Percentiles rank a stretch among this genome's conserved stretches.
Evolutionary conservation across 2,329 filamentous ascomycete genomes (phyloP).

Genomic region (Pseudocercospora vitis): DNA sequence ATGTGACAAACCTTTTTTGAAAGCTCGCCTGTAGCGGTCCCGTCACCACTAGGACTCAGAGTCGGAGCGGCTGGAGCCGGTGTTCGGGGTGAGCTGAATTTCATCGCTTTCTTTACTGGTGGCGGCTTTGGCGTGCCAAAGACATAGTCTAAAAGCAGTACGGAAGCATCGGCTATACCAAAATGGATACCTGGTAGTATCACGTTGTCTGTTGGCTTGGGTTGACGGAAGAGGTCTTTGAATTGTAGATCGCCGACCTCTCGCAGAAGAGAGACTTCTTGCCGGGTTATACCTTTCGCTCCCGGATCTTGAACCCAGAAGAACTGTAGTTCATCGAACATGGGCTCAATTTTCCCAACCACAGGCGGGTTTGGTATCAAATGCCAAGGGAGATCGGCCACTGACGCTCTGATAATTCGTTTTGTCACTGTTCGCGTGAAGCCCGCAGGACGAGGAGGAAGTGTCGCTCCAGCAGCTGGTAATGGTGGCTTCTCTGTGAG

Average conservation of each 20-base stretch:
- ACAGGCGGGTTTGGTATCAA: conserved; percentile 13
- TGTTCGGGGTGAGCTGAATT: not conserved
- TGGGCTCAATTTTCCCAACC: conserved; percentile 7
- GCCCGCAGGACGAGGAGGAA: not conserved
- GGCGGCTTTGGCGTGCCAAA: conserved; percentile 3
- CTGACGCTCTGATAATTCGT: conserved; percentile 4
- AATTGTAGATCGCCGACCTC: not conserved
- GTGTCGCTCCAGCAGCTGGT: not conserved
- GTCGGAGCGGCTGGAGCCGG: not conserved
- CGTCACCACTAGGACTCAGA: not conserved
- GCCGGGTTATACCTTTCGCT: not conserved
- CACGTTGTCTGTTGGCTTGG: not conserved
- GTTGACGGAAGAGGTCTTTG: not conserved
- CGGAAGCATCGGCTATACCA: not conserved
- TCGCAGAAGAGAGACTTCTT: not conserved
- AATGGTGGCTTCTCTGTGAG: conserved; percentile 6
- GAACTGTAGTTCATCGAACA: conserved; percentile 8
- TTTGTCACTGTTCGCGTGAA: conserved; percentile 2
- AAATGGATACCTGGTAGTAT: conserved; percentile 1
- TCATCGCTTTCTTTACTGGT: not conserved
- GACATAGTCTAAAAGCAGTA: conserved; percentile 5
- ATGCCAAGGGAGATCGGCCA: conserved; percentile 10
- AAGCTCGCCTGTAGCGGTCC: not conserved
- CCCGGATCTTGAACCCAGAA: conserved; percentile 10
- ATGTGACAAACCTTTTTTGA: conserved; percentile 6